A percentile compares a stretch with the other conserved stretches of the same genome.
phyloP scores from a whole-genome alignment of 1,284 basidiomycete species.

The Takashimella koratensis region DNA sequence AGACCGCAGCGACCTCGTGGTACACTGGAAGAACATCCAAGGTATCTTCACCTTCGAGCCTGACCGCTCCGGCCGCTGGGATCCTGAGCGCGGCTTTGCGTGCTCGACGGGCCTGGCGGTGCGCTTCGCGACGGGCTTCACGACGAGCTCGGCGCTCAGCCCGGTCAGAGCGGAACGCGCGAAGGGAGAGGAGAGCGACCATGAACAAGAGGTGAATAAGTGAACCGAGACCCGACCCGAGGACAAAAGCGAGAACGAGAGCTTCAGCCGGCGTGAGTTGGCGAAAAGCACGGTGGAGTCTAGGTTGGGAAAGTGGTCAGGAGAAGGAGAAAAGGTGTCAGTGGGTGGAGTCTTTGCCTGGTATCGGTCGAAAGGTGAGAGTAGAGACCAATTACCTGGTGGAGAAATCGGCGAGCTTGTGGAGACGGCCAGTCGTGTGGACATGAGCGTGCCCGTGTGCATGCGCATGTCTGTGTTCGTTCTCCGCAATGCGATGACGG shows the following conservation, averaged over 20 bases:
- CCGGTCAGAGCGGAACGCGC: constrained; percentile 11
- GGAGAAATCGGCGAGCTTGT: too few species aligned
- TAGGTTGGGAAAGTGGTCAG: constrained; percentile 4
- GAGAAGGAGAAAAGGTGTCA: not conserved
- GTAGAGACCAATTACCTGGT: too few species aligned
- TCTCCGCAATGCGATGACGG: not conserved
- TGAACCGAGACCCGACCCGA: constrained; percentile 31
- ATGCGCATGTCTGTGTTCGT: constrained; percentile 1
- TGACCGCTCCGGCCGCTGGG: not conserved
- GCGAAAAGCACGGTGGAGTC: constrained; percentile 23
- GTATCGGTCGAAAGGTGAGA: too few species aligned
- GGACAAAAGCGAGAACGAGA: constrained; percentile 24
- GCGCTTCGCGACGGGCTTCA: constrained; percentile 11
- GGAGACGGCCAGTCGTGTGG: too few species aligned
- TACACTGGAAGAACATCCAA: constrained; percentile 21
- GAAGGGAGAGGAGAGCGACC: constrained; percentile 22
- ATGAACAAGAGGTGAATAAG: constrained; percentile 32
- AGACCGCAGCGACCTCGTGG: constrained; percentile 10
- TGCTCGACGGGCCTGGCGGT: constrained; percentile 6
- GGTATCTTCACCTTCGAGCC: constrained; percentile 4
- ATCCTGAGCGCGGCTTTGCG: constrained; percentile 2
- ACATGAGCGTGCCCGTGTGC: not conserved
- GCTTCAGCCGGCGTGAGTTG: constrained; percentile 21
- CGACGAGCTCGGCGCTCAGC: constrained; percentile 9
- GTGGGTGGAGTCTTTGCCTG: too few species aligned